A percentile compares a stretch with the other conserved stretches of the same genome.
phyloP scores from a whole-genome alignment of 371 early-diverging fungal genomes.

The Chytridium lagenaria region DNA sequence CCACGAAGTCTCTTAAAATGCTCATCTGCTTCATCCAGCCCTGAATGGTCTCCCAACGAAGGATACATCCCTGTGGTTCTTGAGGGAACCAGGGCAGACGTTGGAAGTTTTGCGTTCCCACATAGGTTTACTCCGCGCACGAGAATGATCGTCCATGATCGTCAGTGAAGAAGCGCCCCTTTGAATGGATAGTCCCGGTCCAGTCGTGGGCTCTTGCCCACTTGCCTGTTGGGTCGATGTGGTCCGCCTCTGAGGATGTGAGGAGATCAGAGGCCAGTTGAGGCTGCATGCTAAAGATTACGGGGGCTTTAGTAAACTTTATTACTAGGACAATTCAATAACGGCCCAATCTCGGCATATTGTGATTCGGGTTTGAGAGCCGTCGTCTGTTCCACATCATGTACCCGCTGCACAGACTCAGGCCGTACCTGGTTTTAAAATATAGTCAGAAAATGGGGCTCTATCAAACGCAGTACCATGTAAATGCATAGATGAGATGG shows the following conservation, averaged over 20 bases:
- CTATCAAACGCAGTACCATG: slow-evolving; percentile 69
- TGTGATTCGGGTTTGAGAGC: too few relatives aligned
- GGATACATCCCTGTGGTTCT: slow-evolving; percentile 47
- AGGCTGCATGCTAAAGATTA: too few relatives aligned
- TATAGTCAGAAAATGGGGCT: background rate
- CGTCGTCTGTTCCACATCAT: too few relatives aligned
- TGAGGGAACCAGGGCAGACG: slow-evolving; percentile 42
- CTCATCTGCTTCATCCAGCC: slow-evolving; percentile 79
- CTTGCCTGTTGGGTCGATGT: background rate
- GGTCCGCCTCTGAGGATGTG: background rate
- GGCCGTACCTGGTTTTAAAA: too few relatives aligned
- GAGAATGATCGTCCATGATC: slow-evolving; percentile 27
- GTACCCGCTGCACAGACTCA: too few relatives aligned
- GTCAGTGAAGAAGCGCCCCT: slow-evolving; percentile 23
- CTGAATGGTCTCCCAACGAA: slow-evolving; percentile 77
- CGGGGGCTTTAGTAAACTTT: too few relatives aligned
- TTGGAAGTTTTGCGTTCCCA: slow-evolving; percentile 56
- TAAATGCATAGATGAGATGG: slow-evolving; percentile 85
- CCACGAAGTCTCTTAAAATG: slow-evolving; percentile 72
- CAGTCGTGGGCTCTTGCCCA: slow-evolving; percentile 27
- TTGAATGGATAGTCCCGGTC: background rate
- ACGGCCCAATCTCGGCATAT: too few relatives aligned
- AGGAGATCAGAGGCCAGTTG: too few relatives aligned
- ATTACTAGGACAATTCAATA: too few relatives aligned
- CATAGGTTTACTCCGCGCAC: slow-evolving; percentile 55